Evolutionary conservation across 1,284 basidiomycete species (phyloP).

Genomic region (Pseudozyma hubeiensis): DNA sequence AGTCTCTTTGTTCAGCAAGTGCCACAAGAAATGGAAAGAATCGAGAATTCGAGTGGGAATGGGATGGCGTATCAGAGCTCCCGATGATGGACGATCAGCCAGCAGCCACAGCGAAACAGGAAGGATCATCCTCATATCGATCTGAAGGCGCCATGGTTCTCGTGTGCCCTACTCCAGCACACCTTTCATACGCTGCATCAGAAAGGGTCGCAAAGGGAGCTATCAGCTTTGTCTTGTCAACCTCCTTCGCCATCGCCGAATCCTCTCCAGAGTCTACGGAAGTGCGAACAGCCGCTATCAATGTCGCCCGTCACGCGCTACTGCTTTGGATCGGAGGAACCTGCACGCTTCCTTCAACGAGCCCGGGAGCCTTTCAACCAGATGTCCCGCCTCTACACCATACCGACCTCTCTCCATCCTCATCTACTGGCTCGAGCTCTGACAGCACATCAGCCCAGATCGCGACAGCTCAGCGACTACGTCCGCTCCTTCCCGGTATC

Average conservation of each 20-base stretch:
- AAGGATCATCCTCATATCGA: background rate
- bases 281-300: slow-evolving; percentile 8
- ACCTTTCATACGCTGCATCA: slow-evolving; percentile 16
- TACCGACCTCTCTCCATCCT: background rate
- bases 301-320: slow-evolving; percentile 16
- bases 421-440: background rate
- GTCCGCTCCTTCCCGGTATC: slow-evolving; percentile 36
- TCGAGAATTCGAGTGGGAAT: slow-evolving; percentile 55
- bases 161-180: slow-evolving; percentile 19
- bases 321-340: slow-evolving; percentile 39
- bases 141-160: background rate
- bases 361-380: background rate
- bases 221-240: slow-evolving; percentile 36
- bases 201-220: slow-evolving; percentile 39
- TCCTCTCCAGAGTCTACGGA: slow-evolving; percentile 11
- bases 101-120: background rate
- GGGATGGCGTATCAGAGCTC: slow-evolving; percentile 65
- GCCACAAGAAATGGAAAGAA: background rate
- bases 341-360: slow-evolving; percentile 7
- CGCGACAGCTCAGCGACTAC: slow-evolving; percentile 13
- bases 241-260: slow-evolving; percentile 29
- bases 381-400: background rate
- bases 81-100: slow-evolving; percentile 48
- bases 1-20: background rate
- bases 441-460: background rate